phyloP scores from a whole-genome alignment of 2,329 filamentous ascomycete species.

The Penicillium sp. region DNA sequence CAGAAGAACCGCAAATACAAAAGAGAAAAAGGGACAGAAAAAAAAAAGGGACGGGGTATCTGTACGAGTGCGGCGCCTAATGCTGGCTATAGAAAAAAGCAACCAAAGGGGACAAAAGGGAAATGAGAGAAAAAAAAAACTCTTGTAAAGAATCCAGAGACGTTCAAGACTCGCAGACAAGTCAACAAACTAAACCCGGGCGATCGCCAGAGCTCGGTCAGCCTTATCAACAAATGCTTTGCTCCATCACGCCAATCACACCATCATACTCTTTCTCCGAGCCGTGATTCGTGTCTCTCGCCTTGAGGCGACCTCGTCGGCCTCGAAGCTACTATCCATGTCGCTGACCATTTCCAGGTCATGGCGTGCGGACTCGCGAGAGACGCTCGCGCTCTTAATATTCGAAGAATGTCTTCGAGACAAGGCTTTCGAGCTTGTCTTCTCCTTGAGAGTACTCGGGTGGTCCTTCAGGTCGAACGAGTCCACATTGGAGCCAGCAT shows the following conservation, averaged over 20 bases:
- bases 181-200: no score
- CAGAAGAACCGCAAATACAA: constrained; percentile 2
- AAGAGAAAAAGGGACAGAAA: not conserved
- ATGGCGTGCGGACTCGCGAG: constrained; percentile 2
- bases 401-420: constrained; percentile 32
- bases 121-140: no score
- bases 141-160: no score
- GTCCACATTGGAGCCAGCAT: not conserved
- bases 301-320: constrained; percentile 13
- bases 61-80: constrained; percentile 15
- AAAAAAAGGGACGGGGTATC: constrained; percentile 17
- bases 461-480: not conserved
- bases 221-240: not conserved
- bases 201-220: not conserved
- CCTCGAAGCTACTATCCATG: constrained; percentile 7
- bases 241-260: constrained; percentile 17
- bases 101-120: constrained; percentile 6
- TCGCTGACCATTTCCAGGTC: constrained; percentile 1
- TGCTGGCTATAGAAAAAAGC: constrained; percentile 15
- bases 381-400: constrained; percentile 14
- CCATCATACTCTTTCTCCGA: constrained; percentile 38
- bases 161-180: no score
- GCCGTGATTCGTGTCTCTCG: constrained; percentile 30
- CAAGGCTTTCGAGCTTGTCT: constrained; percentile 11
- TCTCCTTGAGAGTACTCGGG: constrained; percentile 5